phyloP scores from a whole-genome alignment of 1,284 basidiomycete species.

The Amylostereum areolatum region DNA sequence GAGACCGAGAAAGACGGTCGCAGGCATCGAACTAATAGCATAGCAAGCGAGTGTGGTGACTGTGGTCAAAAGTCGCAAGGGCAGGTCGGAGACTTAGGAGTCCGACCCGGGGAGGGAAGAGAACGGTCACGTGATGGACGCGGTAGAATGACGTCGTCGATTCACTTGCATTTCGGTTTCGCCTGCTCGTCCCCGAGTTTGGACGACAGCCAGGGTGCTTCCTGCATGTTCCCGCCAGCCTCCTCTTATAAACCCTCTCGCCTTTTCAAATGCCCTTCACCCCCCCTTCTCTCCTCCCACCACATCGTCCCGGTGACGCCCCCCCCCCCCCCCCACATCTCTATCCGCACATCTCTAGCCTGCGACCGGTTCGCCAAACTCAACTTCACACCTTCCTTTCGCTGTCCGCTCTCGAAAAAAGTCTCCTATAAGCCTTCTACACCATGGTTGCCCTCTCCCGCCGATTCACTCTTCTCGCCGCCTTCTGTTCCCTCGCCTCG shows the following conservation, averaged over 20 bases:
- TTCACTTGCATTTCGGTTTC: no score
- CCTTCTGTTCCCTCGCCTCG: conserved; percentile 36
- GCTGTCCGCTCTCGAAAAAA: conserved; percentile 17
- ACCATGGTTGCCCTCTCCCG: conserved; percentile 42
- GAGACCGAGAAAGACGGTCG: no score
- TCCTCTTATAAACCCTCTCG: no score
- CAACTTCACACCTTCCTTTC: conserved; percentile 15
- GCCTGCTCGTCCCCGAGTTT: no score
- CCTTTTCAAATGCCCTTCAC: no score
- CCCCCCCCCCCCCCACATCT: neutral
- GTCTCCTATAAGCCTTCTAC: conserved; percentile 7
- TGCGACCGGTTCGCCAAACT: conserved; percentile 12
- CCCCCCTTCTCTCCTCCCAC: neutral
- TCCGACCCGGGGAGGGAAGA: no score
- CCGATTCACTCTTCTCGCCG: conserved; percentile 40
- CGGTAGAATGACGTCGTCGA: no score
- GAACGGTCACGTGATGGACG: no score
- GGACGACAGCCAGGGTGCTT: neutral
- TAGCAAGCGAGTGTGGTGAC: no score
- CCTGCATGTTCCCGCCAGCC: neutral
- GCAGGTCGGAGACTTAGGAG: no score
- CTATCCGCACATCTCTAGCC: conserved; percentile 7
- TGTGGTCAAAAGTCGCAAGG: no score
- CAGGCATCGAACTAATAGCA: no score
- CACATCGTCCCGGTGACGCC: neutral